phyloP scores from a whole-genome alignment of 768 basidiomycete genomes.

The Cubamyces sp. region DNA sequence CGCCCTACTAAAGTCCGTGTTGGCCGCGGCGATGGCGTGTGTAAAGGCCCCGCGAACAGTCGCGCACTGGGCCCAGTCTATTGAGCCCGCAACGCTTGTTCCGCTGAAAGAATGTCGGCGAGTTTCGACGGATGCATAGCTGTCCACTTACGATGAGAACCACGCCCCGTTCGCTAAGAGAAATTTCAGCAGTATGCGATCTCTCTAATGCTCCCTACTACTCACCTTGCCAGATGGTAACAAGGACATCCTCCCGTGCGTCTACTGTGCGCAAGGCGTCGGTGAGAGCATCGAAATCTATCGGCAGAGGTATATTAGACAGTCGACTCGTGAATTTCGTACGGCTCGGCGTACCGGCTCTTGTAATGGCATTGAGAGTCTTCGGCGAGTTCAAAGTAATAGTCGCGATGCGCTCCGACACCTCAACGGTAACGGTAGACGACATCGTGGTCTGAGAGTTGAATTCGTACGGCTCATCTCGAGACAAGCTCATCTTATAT shows the following conservation, averaged over 20 bases:
- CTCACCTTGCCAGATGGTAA: constrained; percentile 69
- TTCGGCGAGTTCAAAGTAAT: constrained; percentile 67
- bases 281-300: constrained; percentile 69
- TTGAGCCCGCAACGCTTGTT: constrained; percentile 36
- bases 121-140: no score
- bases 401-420: constrained; percentile 65
- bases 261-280: constrained; percentile 61
- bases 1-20: constrained; percentile 66
- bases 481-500: no score
- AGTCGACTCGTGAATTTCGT: no score
- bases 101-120: constrained; percentile 44
- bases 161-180: constrained; percentile 55
- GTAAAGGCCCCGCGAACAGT: constrained; percentile 50
- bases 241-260: constrained; percentile 59
- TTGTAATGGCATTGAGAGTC: constrained; percentile 61
- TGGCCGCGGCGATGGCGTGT: constrained; percentile 49
- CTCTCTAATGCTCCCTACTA: background rate
- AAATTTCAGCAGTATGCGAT: background rate
- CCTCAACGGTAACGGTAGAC: constrained; percentile 51
- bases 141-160: no score
- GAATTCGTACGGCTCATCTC: no score
- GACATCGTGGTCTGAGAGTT: constrained; percentile 37
- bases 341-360: constrained; percentile 44
- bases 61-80: constrained; percentile 18
- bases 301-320: no score